Conservation (phyloP, 495 filamentous ascomycete genomes). For the Podospora bellae-mahoneyi region DNA sequence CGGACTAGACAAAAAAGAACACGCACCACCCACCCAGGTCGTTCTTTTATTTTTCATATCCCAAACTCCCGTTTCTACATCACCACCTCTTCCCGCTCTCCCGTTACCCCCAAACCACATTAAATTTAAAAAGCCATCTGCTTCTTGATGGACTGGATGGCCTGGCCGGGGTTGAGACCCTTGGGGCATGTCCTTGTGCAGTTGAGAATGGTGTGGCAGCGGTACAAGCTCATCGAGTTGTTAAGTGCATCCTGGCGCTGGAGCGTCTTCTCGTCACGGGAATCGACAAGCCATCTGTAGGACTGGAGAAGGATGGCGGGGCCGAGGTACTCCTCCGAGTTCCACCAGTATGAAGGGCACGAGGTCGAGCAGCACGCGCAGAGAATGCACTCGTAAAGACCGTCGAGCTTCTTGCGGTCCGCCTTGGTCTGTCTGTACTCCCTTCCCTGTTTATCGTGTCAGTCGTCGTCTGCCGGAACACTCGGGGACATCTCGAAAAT, state of each 20-base stretch:
- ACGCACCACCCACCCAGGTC: constrained; percentile 9
- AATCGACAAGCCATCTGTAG: constrained; percentile 94
- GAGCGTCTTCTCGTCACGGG: constrained; percentile 79
- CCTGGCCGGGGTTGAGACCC: constrained; percentile 90
- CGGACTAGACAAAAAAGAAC: constrained; percentile 18
- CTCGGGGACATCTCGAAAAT: neutral
- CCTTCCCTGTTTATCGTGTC: constrained; percentile 57
- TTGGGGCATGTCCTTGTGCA: constrained; percentile 96
- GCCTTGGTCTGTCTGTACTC: constrained; percentile 85
- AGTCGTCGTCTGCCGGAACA: neutral
- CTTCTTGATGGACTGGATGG: constrained; percentile 99
- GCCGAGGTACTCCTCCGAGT: constrained; percentile 94
- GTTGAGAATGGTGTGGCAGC: constrained; percentile 99
- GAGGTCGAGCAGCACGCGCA: constrained; percentile 99
- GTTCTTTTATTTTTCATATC: constrained; percentile 7
- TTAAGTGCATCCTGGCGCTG: constrained; percentile 87
- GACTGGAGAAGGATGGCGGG: constrained; percentile 94
- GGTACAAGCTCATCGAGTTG: constrained; percentile 97
- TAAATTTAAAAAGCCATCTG: constrained; percentile 68
- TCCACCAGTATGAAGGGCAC: constrained; percentile 99
- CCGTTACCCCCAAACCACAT: neutral
- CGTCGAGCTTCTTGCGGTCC: constrained; percentile 94
- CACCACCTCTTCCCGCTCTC: constrained; percentile 1
- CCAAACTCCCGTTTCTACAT: constrained; percentile 1
- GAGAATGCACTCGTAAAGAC: constrained; percentile 98